Conservation (phyloP, 2,329 filamentous ascomycete genomes). For the Metarhizium guizhouense region DNA sequence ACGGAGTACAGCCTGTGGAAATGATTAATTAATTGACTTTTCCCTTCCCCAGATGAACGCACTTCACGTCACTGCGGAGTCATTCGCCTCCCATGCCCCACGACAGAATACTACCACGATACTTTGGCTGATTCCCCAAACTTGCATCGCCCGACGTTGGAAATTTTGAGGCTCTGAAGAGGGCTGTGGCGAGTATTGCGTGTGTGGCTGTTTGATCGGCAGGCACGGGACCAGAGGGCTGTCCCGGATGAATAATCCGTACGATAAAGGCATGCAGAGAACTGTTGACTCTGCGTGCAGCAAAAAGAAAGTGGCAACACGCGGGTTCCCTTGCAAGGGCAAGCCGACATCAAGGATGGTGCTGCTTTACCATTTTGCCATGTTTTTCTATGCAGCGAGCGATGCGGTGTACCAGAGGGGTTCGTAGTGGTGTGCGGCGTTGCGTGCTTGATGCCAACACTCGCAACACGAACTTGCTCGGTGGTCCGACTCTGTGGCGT, state of each 20-base stretch:
- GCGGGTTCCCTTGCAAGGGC: neutral
- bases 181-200: neutral
- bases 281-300: neutral
- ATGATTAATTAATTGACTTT: no score
- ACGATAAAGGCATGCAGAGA: neutral
- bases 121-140: no score
- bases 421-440: neutral
- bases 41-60: neutral
- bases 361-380: neutral
- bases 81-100: neutral
- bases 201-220: neutral
- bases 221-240: neutral
- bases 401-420: neutral
- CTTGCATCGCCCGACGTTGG: no score
- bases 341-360: neutral
- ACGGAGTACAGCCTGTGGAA: no score
- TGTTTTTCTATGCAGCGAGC: neutral
- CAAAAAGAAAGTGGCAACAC: neutral
- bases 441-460: no score
- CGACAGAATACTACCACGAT: neutral
- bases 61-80: no score
- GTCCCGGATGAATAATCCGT: neutral
- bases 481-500: neutral
- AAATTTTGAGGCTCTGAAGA: neutral
- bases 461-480: neutral